These are phyloP conservation scores for Dryadomyces quercus-mongolicae DNA, from an alignment of 2,329 filamentous ascomycete genomes.

Conservation along the genomic window DNA sequence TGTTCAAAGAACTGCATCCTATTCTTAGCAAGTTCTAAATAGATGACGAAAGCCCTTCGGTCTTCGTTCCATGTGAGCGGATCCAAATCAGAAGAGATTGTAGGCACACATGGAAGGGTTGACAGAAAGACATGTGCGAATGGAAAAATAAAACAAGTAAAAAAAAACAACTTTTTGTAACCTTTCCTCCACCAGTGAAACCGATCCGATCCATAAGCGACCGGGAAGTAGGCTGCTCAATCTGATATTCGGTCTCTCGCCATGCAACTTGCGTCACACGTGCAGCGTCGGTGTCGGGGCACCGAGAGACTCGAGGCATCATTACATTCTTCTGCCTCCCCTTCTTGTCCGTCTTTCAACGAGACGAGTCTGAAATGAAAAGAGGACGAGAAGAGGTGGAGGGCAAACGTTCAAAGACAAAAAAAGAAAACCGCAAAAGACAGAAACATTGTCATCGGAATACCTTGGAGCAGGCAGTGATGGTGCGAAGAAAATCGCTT, in stretches of 20 bases:
- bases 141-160: slow-evolving; percentile 6
- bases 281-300: background rate
- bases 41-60: slow-evolving; percentile 17
- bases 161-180: slow-evolving; percentile 4
- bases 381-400: background rate
- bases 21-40: slow-evolving; percentile 28
- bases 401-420: background rate
- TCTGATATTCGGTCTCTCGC: background rate
- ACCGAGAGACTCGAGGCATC: background rate
- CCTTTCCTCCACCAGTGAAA: background rate
- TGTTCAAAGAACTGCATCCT: slow-evolving; percentile 26
- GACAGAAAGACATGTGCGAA: background rate
- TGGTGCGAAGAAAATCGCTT: background rate
- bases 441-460: slow-evolving; percentile 8
- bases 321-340: background rate
- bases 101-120: background rate
- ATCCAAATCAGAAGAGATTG: background rate
- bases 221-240: background rate
- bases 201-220: background rate
- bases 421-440: background rate
- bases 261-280: background rate
- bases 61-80: slow-evolving; percentile 15
- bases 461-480: background rate
- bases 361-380: background rate
- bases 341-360: background rate